Percentiles rank a stretch among this genome's conserved stretches.
Conservation (phyloP, 768 basidiomycete genomes). For the Lyophyllum shimeji region DNA sequence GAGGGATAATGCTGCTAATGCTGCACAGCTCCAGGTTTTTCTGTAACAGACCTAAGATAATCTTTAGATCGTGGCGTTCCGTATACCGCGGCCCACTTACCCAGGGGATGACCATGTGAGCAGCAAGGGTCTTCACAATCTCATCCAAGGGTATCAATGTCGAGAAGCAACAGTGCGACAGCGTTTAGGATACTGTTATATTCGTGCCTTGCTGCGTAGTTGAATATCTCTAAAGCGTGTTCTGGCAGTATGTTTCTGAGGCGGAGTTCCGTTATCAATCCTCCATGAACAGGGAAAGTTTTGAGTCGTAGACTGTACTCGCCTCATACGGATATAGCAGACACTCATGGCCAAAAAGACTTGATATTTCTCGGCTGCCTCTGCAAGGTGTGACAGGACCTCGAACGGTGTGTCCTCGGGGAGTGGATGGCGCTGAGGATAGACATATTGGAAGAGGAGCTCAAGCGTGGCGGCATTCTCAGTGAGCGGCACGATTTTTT, state of each 20-base stretch:
- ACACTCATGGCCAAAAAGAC: constrained; percentile 6
- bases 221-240: background rate
- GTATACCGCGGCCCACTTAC: background rate
- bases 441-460: constrained; percentile 10
- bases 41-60: background rate
- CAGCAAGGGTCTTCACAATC: background rate
- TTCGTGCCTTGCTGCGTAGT: background rate
- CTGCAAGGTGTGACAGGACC: background rate
- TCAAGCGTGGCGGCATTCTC: constrained; percentile 9
- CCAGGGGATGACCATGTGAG: background rate
- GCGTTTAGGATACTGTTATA: background rate
- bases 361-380: constrained; percentile 14
- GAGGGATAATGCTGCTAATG: too few relatives aligned
- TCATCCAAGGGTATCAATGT: background rate
- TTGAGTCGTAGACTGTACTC: background rate
- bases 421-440: constrained; percentile 1
- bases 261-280: background rate
- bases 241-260: background rate
- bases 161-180: background rate
- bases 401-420: background rate
- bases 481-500: background rate
- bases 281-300: background rate
- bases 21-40: background rate
- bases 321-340: constrained; percentile 2
- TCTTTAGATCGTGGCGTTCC: background rate